Percentiles rank a stretch among this genome's conserved stretches.
Evolutionary conservation across 306 rosid genomes (phyloP).

Genomic region (Prunus mongolica): DNA sequence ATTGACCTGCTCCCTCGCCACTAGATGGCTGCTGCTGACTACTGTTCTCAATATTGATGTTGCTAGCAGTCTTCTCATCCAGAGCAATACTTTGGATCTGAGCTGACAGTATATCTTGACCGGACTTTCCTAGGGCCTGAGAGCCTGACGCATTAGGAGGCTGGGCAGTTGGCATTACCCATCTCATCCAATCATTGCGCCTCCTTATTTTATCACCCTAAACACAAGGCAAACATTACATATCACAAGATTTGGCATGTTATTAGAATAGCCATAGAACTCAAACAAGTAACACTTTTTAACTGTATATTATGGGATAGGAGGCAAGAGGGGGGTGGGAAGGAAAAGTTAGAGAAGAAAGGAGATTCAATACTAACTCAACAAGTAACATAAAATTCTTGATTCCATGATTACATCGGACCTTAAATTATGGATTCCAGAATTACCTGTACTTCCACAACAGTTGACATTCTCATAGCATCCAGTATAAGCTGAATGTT

Average conservation of each 20-base stretch:
- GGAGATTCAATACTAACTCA: neutral
- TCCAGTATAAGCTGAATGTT: conserved; percentile 62
- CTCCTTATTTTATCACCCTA: conserved; percentile 82
- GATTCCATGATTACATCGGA: neutral
- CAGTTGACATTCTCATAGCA: conserved; percentile 51
- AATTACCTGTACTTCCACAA: conserved; percentile 69
- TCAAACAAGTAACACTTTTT: neutral
- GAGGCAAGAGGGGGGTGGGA: neutral
- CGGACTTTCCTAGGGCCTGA: conserved; percentile 30
- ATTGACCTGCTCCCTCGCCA: conserved; percentile 33
- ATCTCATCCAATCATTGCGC: conserved; percentile 62
- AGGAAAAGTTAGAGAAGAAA: neutral
- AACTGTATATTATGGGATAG: neutral
- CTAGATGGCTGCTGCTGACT: conserved; percentile 33
- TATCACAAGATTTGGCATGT: neutral
- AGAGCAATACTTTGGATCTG: conserved; percentile 42
- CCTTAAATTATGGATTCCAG: conserved; percentile 9
- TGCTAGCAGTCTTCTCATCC: conserved; percentile 34
- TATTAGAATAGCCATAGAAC: neutral
- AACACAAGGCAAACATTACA: conserved; percentile 3
- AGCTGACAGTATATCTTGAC: conserved; percentile 44
- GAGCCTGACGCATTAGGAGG: conserved; percentile 29
- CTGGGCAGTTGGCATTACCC: conserved; percentile 61
- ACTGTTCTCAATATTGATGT: conserved; percentile 12
- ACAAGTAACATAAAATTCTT: neutral